A percentile compares a stretch with the other conserved stretches of the same genome.
These are phyloP conservation scores for Fusarium tupiense DNA, from an alignment of 2,329 filamentous ascomycete species.

Conservation along the genomic window DNA sequence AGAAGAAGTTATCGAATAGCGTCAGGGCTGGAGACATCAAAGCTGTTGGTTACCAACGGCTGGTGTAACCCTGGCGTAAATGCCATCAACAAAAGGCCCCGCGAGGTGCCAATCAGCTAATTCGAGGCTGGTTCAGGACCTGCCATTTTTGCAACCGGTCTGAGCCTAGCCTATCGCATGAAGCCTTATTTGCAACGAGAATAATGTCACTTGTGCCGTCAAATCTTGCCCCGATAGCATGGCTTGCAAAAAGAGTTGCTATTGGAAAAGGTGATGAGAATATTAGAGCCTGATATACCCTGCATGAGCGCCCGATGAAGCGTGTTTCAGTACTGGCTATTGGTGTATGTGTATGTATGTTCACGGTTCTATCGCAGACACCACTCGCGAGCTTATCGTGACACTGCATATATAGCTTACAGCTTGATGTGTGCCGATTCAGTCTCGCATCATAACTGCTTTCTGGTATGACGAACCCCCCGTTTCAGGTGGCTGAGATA, in stretches of 20 bases:
- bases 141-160: neutral
- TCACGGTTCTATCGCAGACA: neutral
- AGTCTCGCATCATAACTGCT: no score
- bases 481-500: neutral
- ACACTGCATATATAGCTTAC: neutral
- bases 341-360: neutral
- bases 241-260: neutral
- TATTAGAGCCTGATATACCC: neutral
- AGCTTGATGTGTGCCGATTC: fast-evolving
- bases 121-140: neutral
- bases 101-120: neutral
- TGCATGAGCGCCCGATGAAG: neutral
- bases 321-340: fast-evolving
- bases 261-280: neutral
- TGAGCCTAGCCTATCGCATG: neutral
- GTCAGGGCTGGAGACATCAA: neutral
- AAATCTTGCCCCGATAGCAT: no score
- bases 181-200: no score
- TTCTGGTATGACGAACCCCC: neutral
- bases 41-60: neutral
- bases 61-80: neutral
- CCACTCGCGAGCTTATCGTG: neutral
- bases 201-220: neutral
- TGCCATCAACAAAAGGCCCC: neutral
- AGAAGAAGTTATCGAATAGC: neutral